These are phyloP conservation scores for Pseudocercospora vitis DNA, from an alignment of 2,329 filamentous ascomycete genomes.

Conservation along the genomic window DNA sequence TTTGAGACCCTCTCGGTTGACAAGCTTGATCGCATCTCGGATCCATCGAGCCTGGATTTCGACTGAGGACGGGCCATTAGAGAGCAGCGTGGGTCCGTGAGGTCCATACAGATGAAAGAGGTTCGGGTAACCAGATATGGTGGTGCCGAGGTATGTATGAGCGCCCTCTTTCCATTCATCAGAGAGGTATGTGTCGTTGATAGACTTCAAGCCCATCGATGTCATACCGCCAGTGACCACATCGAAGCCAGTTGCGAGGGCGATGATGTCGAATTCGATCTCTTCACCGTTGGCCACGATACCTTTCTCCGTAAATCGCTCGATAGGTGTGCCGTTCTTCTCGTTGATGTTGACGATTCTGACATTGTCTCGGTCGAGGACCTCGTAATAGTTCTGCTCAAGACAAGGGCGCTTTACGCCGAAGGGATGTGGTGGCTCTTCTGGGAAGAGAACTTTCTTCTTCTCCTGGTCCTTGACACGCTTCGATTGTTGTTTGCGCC, in stretches of 20 bases:
- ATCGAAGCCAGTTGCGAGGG: conserved; percentile 44
- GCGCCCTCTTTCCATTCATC: conserved; percentile 49
- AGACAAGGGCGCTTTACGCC: conserved; percentile 50
- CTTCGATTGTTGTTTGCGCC: conserved; percentile 46
- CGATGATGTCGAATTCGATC: conserved; percentile 50
- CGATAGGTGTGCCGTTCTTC: conserved; percentile 40
- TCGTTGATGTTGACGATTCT: conserved; percentile 46
- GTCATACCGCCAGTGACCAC: conserved; percentile 49
- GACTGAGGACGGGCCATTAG: conserved; percentile 46
- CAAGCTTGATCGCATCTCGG: conserved; percentile 31
- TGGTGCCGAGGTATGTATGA: conserved; percentile 47
- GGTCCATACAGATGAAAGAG: conserved; percentile 44
- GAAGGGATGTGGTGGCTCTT: conserved; percentile 47
- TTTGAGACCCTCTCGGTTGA: conserved; percentile 29
- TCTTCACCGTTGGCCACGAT: conserved; percentile 45
- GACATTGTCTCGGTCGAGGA: conserved; percentile 46
- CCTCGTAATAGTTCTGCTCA: conserved; percentile 51
- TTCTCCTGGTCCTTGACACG: conserved; percentile 47
- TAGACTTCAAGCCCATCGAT: conserved; percentile 46
- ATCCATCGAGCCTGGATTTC: conserved; percentile 47
- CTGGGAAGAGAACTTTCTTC: conserved; percentile 49
- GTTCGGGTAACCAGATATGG: conserved; percentile 34
- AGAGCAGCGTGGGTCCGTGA: conserved; percentile 46
- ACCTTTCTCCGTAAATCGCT: conserved; percentile 46
- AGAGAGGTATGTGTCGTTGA: conserved; percentile 30